Base-by-base conservation (phyloP, 352 stramenopile genomes). In the Globisporangium abappressorium region DNA sequence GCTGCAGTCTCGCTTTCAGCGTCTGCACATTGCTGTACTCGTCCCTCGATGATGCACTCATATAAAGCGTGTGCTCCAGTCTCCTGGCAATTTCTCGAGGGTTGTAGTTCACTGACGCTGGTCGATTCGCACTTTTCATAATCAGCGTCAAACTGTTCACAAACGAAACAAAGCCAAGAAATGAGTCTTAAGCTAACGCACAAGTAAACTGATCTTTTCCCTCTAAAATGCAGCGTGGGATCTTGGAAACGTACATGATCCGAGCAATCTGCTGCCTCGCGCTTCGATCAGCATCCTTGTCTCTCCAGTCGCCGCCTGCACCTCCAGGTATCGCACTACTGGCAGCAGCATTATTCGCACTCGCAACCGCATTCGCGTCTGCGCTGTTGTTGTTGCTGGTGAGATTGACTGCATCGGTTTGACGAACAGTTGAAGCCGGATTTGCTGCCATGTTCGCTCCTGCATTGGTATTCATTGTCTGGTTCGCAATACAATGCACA, bases 1-100 rank as follows among this genome's bases (percentile, higher is more conserved):
- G 85, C 70, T 96, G 89, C 5, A 96, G 65, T 60, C 89, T 72
- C 14, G 77, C 77, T 70, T 96, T 96, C 12, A 96, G 74, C 15
- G 89, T 96, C 38, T 93, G 84, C 30, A 96, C 82, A 59, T 95
- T 93, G 67, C 84, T 94, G 74, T 96, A 96, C 49, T 96, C 85
- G 73, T 93, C 85, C 54, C 86, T 84, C 7, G 89, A 95, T 24
- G 80, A 63, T 6, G 89, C 87, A 59, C 84, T 90, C 87, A 95
- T 95, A 64, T 96, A 96, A 22, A 96, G 64, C 20, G 85, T 95
- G 65, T 96, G 87, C 64, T 96, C 89, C 14, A 96, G 66, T 51
- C 89, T 76, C 33, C 89, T 77, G 8, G 89, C 89, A 38, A 96
- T 96, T 65, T 96, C 89, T 59, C 87, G 78, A 6, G 87, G 89